Evolutionary conservation across 768 basidiomycete genomes (phyloP), one percentile per base, ranked within the genome.

Genomic region (Clitopilus hobsonii): DNA sequence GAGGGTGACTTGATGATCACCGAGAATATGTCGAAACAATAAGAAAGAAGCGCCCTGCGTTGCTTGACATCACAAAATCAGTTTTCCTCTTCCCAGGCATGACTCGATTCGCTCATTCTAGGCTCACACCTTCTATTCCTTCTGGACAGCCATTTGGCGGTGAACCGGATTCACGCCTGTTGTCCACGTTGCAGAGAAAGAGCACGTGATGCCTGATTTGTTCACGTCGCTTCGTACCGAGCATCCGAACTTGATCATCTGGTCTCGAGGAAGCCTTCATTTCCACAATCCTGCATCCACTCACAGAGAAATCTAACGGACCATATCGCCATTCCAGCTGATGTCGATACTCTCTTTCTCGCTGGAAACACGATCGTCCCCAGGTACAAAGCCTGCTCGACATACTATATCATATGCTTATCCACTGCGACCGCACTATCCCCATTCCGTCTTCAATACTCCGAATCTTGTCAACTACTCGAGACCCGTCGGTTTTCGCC

Each of bases 371-470:
- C 16, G 41, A 45, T 45, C 41, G 41, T 20, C 41, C n/a, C 22
- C 41, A 23, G 4, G 8, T n/a, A n/a, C n/a, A n/a, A n/a, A n/a
- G 13, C 6, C 29, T 30, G 7, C 8, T 45, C 11, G 18, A 8
- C 41, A 45, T 8, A 23, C 10, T 16, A 45, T 45, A 45, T 45
- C 22, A 45, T 45, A 45, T 20, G 41, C 41, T 45, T 14, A 45
- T 45, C 41, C 16, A 45, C 22, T 20, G 22, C 41, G n/a, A 23
- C 41, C 41, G 22, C 16, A 7, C 30, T 45, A 20, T 45, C 41
- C 41, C 41, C 41, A 45, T 45, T 45, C 41, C 41, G 41, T 45
- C n/a, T n/a, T n/a, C n/a, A n/a, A n/a, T n/a, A n/a, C n/a, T n/a
- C n/a, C n/a, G n/a, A n/a, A n/a, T n/a, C n/a, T n/a, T n/a, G n/a